Conservation (phyloP, 768 basidiomycete species). For the Hericium erinaceus region DNA sequence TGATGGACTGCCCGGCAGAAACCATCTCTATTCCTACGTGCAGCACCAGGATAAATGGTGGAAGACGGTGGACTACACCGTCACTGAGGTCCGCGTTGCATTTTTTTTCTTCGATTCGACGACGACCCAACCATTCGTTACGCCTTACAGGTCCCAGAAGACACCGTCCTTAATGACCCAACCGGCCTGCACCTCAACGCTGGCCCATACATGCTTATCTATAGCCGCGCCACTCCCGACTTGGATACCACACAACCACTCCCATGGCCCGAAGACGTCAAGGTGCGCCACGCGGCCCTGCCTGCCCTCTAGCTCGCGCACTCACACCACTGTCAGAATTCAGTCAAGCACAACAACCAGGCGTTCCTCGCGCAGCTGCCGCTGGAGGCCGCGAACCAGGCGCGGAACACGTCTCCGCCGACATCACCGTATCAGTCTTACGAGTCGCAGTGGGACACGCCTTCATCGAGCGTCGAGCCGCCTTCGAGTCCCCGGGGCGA, state of each 20-base stretch:
- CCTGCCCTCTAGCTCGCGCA: background rate
- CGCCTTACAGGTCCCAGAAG: conserved; percentile 52
- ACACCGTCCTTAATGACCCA: conserved; percentile 56
- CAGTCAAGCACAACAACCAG: conserved; percentile 28
- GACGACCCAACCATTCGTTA: background rate
- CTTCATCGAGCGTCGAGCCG: background rate
- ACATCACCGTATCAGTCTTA: conserved; percentile 7
- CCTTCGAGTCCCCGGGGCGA: conserved; percentile 9
- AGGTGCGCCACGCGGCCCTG: conserved; percentile 15
- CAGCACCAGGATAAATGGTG: conserved; percentile 66
- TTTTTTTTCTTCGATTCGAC: background rate
- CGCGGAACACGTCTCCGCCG: conserved; percentile 2
- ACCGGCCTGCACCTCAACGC: conserved; percentile 66
- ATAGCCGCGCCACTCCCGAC: conserved; percentile 32
- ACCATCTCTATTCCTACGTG: conserved; percentile 72
- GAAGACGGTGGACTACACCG: conserved; percentile 66
- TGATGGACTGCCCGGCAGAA: conserved; percentile 69
- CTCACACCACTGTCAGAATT: conserved; percentile 16
- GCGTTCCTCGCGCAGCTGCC: conserved; percentile 25
- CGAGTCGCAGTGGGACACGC: conserved; percentile 10
- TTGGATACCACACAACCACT: conserved; percentile 15
- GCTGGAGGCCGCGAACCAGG: background rate
- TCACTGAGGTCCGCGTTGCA: conserved; percentile 43
- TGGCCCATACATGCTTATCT: conserved; percentile 74
- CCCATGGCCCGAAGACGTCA: conserved; percentile 23